Evolutionary conservation across 768 basidiomycete species (phyloP).

Genomic region (Dentipellis fragilis): DNA sequence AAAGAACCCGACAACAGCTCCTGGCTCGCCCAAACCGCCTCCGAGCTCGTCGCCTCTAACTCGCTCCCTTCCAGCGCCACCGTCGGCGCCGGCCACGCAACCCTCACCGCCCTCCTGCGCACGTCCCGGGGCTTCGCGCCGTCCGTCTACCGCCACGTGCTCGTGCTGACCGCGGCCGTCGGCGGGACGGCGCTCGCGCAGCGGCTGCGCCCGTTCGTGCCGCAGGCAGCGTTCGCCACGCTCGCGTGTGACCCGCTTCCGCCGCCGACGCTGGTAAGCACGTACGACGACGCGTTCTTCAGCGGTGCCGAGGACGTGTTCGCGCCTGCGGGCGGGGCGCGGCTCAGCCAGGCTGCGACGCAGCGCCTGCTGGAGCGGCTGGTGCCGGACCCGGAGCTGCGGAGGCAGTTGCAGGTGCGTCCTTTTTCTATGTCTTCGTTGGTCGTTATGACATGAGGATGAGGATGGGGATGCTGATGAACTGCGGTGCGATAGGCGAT

Average conservation of each 20-base stretch:
- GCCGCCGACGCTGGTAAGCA: slow-evolving; percentile 45
- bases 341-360: slow-evolving; percentile 35
- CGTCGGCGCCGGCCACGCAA: slow-evolving; percentile 22
- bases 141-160: slow-evolving; percentile 64
- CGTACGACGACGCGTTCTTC: slow-evolving; percentile 75
- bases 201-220: slow-evolving; percentile 64
- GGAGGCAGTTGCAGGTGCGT: slow-evolving; percentile 46
- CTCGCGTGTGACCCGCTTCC: slow-evolving; percentile 85
- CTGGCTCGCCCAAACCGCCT: slow-evolving; percentile 64
- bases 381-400: slow-evolving; percentile 46
- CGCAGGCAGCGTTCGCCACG: slow-evolving; percentile 40
- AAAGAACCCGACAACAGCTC: slow-evolving; percentile 52
- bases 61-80: slow-evolving; percentile 24
- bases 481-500: slow-evolving; percentile 28
- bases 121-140: slow-evolving; percentile 26
- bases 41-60: slow-evolving; percentile 26
- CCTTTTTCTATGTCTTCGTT: neutral
- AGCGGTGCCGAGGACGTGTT: slow-evolving; percentile 46
- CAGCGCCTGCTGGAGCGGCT: slow-evolving; percentile 43
- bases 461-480: slow-evolving; percentile 1
- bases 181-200: slow-evolving; percentile 23
- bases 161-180: slow-evolving; percentile 53
- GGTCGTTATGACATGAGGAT: no score
- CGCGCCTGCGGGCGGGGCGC: slow-evolving; percentile 16
- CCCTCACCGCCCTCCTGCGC: slow-evolving; percentile 29